A percentile compares a stretch with the other conserved stretches of the same genome.
Evolutionary conservation across 2,329 filamentous ascomycete species (phyloP).

Genomic region (Colletotrichum sp.): DNA sequence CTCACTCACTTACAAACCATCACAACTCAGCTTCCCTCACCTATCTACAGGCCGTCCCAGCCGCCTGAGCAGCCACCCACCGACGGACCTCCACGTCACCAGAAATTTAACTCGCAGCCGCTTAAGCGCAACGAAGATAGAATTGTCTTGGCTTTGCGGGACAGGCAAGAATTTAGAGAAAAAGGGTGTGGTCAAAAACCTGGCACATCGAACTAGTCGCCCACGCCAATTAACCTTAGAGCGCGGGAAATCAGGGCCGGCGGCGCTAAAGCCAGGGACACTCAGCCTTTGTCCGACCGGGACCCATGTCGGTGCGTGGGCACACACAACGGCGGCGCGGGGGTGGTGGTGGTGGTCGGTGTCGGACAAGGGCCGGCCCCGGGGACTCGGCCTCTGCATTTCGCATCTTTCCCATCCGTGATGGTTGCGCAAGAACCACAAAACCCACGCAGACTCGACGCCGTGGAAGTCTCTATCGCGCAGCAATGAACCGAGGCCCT

Average conservation of each 20-base stretch:
- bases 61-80: background rate
- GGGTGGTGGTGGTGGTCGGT: background rate
- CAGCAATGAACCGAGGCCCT: background rate
- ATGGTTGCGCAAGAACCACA: background rate
- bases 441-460: background rate
- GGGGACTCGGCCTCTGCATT: background rate
- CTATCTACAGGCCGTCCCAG: background rate
- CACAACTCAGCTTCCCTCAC: background rate
- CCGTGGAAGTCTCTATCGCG: background rate
- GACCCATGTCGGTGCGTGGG: background rate
- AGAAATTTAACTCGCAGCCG: background rate
- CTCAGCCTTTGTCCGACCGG: background rate
- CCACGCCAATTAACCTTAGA: background rate
- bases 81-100: background rate
- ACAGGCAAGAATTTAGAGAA: background rate
- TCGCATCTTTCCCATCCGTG: background rate
- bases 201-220: background rate
- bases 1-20: background rate
- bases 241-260: background rate
- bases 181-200: background rate
- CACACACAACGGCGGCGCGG: background rate
- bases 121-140: background rate
- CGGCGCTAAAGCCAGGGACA: background rate
- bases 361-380: background rate
- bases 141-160: background rate